Percentiles rank a stretch among this genome's conserved stretches.
Evolutionary conservation across 2,329 filamentous ascomycete species (phyloP).

Genomic region (Juglanconis sp.): DNA sequence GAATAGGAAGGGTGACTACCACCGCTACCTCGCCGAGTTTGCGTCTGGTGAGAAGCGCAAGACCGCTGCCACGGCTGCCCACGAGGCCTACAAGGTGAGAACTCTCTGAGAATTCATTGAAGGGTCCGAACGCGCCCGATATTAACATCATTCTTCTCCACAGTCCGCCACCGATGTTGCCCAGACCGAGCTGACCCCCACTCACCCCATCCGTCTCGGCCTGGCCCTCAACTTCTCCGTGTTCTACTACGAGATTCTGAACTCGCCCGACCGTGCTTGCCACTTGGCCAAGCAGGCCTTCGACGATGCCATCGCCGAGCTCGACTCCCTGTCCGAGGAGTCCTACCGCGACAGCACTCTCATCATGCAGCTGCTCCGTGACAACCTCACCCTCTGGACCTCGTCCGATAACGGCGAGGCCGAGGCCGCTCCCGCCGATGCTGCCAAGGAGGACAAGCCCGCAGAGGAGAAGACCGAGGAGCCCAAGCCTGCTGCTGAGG

Average conservation of each 20-base stretch:
- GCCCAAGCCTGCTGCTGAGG: slow-evolving; percentile 35
- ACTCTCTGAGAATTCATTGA: background rate
- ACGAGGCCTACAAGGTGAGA: slow-evolving; percentile 93
- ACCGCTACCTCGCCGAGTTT: slow-evolving; percentile 93
- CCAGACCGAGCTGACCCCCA: slow-evolving; percentile 94
- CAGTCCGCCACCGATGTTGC: slow-evolving; percentile 94
- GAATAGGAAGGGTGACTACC: slow-evolving; percentile 90
- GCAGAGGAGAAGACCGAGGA: slow-evolving; percentile 55
- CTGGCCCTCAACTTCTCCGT: slow-evolving; percentile 99
- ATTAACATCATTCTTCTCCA: slow-evolving; percentile 34
- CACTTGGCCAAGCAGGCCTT: slow-evolving; percentile 99
- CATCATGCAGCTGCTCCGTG: slow-evolving; percentile 98
- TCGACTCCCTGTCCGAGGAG: slow-evolving; percentile 96
- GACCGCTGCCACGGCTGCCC: slow-evolving; percentile 78
- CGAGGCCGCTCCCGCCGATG: slow-evolving; percentile 59
- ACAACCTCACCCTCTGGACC: slow-evolving; percentile 98
- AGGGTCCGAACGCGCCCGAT: background rate
- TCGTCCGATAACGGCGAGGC: slow-evolving; percentile 84
- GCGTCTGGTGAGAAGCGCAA: slow-evolving; percentile 90
- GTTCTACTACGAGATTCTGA: slow-evolving; percentile 99
- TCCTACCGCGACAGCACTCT: slow-evolving; percentile 98
- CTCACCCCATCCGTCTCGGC: slow-evolving; percentile 96
- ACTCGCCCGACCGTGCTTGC: slow-evolving; percentile 96
- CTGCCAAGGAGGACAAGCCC: slow-evolving; percentile 55
- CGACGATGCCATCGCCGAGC: slow-evolving; percentile 97